Evolutionary conservation across 2,329 filamentous ascomycete species (phyloP), one percentile per base, ranked within the genome.

Genomic region (Diaporthe helianthi): DNA sequence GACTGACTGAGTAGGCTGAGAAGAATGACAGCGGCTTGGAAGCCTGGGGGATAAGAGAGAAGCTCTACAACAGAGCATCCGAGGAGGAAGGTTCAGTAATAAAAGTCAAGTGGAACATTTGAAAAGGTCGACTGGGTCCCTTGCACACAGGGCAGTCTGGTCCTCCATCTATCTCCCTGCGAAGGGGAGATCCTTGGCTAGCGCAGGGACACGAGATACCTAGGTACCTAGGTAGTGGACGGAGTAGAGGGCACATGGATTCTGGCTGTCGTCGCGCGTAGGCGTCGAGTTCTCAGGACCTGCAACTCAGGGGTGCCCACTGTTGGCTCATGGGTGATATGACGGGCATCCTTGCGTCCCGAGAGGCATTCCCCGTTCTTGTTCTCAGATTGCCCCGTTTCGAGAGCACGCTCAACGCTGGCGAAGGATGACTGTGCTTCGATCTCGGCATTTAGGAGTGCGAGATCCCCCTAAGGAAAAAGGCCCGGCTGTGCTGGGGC

Each of bases 51-150:
- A 63, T 29, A 58, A 49, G 41, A 53, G 54, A 67, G 65, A 58
- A 67, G 65, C 29, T 67, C 65, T 63, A 49, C 54, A 49, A 67
- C 41, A 41, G 46, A 22, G 52, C 44, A 49, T 58, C 41, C 36
- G 41, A 29, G 65, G 65, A 58, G 65, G 54, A n/a, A 49, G n/a
- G 22, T 41, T 29, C 52, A 67, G 41, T 67, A 58, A 67, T 67
- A 67, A 67, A 67, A 67, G 44, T 67, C 65, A 58, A 67, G 54
- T 67, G 65, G 65, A 67, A n/a, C n/a, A n/a, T n/a, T n/a, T n/a
- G n/a, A n/a, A 58, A 38, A 67, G 65, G 54, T 29, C 52, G 52
- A 46, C 52, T 67, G 65, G 65, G 51, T 67, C 65, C 64, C 64
- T 55, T 61, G 55, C 55, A 33, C 33, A 5, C 54, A 54, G 49